Base-by-base conservation (phyloP, 305 asterid genomes). In the Fraxinus platypoda region DNA sequence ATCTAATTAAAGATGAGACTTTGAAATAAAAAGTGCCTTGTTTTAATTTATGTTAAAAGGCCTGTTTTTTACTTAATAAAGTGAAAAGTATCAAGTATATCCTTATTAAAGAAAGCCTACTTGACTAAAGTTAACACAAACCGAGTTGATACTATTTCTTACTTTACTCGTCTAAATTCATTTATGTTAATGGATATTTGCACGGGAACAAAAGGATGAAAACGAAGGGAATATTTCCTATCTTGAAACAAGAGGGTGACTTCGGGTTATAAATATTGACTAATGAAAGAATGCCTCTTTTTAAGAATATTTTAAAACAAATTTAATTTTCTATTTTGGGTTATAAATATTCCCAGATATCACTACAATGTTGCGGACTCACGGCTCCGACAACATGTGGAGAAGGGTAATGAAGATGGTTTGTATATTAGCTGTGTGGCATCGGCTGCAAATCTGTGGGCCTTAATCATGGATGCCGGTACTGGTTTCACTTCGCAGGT, bases 391-490 rank as follows among this genome's bases (percentile, higher is more conserved):
- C 99, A 96, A 87, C 99, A 94, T 87, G 97, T 96, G 26, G 98
- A 94, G 79, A 96, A 96, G 90, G 99, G 99, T 31, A 96, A 94
- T 64, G 99, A 96, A 88, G 99, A 96, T 83, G 98, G 98, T 77
- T 84, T 96, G 21, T 94, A 91, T 81, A 96, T 96, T 79, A 96
- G 98, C 91, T 96, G 99, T 75, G 99, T 96, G 82, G 99, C 97
- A 76, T 96, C 98, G 9, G 94, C 98, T 26, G 85, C 94, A 80
- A 96, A 90, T 84, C 98, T 96, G 80, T 96, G 99, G 99, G 99
- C 99, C 83, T 89, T 96, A 83, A 96, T 96, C 87, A 96, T 96
- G 99, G 99, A 96, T 89, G 99, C 98, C 6, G 99, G 99, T 80
- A 94, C 99, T 4, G 98, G 97, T 79, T 96, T 96, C 87, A 86